Evolutionary conservation across 2,329 filamentous ascomycete species (phyloP), one percentile per base, ranked within the genome.

Genomic region (Cordyceps cicadae): DNA sequence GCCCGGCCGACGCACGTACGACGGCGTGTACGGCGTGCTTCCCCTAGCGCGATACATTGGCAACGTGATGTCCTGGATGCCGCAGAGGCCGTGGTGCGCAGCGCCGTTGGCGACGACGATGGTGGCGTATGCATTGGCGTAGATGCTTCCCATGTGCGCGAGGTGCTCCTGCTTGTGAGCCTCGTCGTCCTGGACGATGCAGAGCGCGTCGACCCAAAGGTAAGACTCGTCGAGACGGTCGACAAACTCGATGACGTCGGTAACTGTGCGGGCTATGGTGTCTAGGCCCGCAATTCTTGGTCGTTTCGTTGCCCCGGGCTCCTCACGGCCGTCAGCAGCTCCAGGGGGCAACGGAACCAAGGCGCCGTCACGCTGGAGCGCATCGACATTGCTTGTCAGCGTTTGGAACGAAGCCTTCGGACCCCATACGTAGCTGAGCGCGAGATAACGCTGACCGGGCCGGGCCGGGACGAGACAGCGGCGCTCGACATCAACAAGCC

Each of bases 381-480:
- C 50, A n/a, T 29, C 57, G 41, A 60, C 17, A 21, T 60, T 60
- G 57, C 57, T 29, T n/a, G 5, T 17, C 4, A 60, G 57, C 5
- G 57, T 60, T 29, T 54, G 57, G 32, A 60, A 60, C 39, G 57
- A 15, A 15, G 50, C 32, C 15, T 41, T 11, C 34, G 55, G 61
- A 48, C 64, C 65, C 65, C 65, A 66, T 26, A 63, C 64, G 17
- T 66, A 66, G 60, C 65, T 66, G 8, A 66, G 59, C 1, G 65
- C 65, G 17, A 64, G n/a, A 39, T 66, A 66, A n/a, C 50, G 57
- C 41, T 60, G 57, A 7, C 50, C 50, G 29, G 57, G 57, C 39
- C 6, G 9, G 15, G 57, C 57, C 12, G 15, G 37, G 19, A 60
- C 57, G 29, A 60, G 57, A 41, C 57, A 21, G 24, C 50, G 57